Evolutionary conservation across 306 rosid genomes (phyloP).

Genomic region (Dicorynia guianensis): DNA sequence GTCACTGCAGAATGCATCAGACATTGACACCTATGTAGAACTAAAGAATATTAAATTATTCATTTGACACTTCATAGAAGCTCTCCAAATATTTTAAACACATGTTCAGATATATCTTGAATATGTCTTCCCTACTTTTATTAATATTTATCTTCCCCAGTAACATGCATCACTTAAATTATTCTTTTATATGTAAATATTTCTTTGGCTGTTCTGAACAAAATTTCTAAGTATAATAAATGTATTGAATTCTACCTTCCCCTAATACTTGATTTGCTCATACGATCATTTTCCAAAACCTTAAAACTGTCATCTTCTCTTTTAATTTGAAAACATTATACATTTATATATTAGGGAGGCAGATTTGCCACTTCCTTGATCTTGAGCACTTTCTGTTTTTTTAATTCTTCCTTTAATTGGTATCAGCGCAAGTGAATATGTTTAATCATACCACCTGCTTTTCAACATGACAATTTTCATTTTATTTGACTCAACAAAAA

Average conservation of each 20-base stretch:
- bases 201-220: no score
- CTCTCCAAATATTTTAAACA: not conserved
- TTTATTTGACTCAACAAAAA: not conserved
- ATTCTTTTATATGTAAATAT: no score
- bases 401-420: not conserved
- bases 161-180: not conserved
- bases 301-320: not conserved
- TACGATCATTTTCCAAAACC: not conserved
- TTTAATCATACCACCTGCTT: conserved; percentile 4
- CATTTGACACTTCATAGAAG: not conserved
- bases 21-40: no score
- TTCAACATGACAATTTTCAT: not conserved
- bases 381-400: not conserved
- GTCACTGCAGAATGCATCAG: no score
- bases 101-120: not conserved
- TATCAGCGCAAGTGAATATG: not conserved
- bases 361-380: conserved; percentile 2
- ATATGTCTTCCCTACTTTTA: not conserved
- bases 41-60: not conserved
- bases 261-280: not conserved
- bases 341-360: not conserved
- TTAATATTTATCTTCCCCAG: not conserved
- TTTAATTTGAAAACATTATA: not conserved
- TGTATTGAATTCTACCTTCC: not conserved
- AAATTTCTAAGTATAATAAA: not conserved